A percentile compares a stretch with the other conserved stretches of the same genome.
Conservation (phyloP, 805 yeast species). For the Metahyphopichia silvanorum region DNA sequence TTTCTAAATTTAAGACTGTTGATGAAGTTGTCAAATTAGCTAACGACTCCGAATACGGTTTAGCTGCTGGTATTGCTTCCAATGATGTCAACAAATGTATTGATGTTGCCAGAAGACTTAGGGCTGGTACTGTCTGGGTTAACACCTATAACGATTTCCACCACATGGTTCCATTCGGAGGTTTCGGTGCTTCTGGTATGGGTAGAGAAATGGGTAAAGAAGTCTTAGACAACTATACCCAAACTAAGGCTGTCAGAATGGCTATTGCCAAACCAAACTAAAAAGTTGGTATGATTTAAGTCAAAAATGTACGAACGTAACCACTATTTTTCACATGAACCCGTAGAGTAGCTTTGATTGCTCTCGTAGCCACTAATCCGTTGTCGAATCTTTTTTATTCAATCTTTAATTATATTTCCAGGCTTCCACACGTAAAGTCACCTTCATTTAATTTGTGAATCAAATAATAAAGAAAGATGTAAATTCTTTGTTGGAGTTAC, state of each 20-base stretch:
- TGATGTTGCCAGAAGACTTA: constrained; percentile 67
- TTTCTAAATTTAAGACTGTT: constrained; percentile 74
- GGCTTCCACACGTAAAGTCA: too few relatives aligned
- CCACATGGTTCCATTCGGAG: constrained; percentile 88
- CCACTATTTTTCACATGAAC: too few relatives aligned
- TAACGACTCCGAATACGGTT: constrained; percentile 79
- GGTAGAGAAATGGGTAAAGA: constrained; percentile 94
- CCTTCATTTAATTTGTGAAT: too few relatives aligned
- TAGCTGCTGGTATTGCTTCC: constrained; percentile 91
- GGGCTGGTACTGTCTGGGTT: constrained; percentile 90
- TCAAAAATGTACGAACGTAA: too few relatives aligned
- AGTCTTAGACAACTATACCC: constrained; percentile 82
- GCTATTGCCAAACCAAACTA: constrained; percentile 18
- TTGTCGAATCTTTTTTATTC: too few relatives aligned
- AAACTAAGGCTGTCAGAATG: constrained; percentile 79
- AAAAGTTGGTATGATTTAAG: not conserved
- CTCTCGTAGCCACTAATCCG: too few relatives aligned
- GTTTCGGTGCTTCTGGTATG: constrained; percentile 84
- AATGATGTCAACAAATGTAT: constrained; percentile 69
- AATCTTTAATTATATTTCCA: too few relatives aligned
- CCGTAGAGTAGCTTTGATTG: too few relatives aligned
- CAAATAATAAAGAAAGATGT: too few relatives aligned
- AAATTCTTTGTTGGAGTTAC: too few relatives aligned
- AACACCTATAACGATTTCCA: constrained; percentile 90
- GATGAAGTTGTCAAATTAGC: constrained; percentile 80